These are phyloP conservation scores for Globomyces sp. DNA, from an alignment of 371 early-diverging fungal genomes.

Conservation along the genomic window DNA sequence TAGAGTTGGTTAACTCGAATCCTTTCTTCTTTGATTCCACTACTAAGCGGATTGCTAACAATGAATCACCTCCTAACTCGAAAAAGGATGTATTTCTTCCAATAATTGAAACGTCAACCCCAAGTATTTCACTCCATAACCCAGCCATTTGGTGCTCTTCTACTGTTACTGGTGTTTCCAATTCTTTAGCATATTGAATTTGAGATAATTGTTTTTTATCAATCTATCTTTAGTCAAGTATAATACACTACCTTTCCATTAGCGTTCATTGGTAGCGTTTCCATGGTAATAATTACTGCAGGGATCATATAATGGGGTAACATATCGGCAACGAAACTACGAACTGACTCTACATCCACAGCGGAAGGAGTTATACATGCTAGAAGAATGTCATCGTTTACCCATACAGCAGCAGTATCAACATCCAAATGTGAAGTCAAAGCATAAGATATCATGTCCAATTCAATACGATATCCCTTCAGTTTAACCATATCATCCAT, in stretches of 20 bases:
- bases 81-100: conserved; percentile 22
- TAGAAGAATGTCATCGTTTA: conserved; percentile 18
- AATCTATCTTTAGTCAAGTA: neutral
- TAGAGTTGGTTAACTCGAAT: neutral
- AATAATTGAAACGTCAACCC: neutral
- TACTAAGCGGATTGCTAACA: conserved; percentile 17
- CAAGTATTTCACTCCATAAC: conserved; percentile 21
- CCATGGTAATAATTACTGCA: conserved; percentile 17
- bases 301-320: conserved; percentile 39
- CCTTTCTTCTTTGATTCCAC: neutral
- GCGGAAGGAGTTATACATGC: conserved; percentile 7
- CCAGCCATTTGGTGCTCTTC: conserved; percentile 13
- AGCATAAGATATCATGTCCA: conserved; percentile 30
- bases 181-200: neutral
- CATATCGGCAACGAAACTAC: neutral
- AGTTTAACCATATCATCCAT: conserved; percentile 41
- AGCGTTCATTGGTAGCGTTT: conserved; percentile 20
- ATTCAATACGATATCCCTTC: conserved; percentile 42
- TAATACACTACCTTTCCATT: conserved; percentile 27
- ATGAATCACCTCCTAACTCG: conserved; percentile 27
- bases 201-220: conserved; percentile 6
- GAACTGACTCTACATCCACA: conserved; percentile 8
- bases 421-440: neutral
- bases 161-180: conserved; percentile 10
- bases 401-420: conserved; percentile 1